phyloP scores from a whole-genome alignment of 2,329 filamentous ascomycete genomes.

The Lasiodiplodia citricola region DNA sequence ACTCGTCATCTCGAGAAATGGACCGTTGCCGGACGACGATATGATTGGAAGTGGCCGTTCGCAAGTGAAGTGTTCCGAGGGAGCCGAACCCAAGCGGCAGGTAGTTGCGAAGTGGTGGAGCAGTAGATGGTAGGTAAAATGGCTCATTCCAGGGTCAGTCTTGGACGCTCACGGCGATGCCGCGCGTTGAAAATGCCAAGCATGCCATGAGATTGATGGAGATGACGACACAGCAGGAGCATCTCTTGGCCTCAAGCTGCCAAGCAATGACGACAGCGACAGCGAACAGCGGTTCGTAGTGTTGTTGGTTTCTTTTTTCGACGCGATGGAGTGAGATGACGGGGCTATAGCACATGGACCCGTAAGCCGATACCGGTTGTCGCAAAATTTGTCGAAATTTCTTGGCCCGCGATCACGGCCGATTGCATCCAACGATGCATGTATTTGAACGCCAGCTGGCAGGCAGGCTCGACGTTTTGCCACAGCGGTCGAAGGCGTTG shows the following conservation, averaged over 20 bases:
- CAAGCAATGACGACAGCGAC: background rate
- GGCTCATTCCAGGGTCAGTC: background rate
- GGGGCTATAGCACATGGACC: background rate
- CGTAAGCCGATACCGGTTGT: background rate
- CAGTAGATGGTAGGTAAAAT: background rate
- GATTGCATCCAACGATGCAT: background rate
- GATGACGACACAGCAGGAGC: background rate
- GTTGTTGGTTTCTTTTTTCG: background rate
- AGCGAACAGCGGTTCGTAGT: background rate
- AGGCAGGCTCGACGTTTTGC: too few species aligned
- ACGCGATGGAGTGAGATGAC: background rate
- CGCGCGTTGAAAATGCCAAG: background rate
- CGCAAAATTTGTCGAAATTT: background rate
- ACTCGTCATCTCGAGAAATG: too few species aligned
- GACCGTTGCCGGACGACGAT: background rate
- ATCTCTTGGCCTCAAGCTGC: background rate
- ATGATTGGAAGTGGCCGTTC: background rate
- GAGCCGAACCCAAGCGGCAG: background rate
- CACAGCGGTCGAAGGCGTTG: too few species aligned
- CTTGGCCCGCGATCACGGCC: background rate
- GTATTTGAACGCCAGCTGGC: too few species aligned
- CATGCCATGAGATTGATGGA: background rate
- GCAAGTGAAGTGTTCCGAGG: background rate
- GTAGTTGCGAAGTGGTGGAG: background rate
- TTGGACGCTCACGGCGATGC: background rate